Percentiles rank a stretch among this genome's conserved stretches.
Conservation (phyloP, 139 green algal genomes). For the Coccomyxa sp. region DNA sequence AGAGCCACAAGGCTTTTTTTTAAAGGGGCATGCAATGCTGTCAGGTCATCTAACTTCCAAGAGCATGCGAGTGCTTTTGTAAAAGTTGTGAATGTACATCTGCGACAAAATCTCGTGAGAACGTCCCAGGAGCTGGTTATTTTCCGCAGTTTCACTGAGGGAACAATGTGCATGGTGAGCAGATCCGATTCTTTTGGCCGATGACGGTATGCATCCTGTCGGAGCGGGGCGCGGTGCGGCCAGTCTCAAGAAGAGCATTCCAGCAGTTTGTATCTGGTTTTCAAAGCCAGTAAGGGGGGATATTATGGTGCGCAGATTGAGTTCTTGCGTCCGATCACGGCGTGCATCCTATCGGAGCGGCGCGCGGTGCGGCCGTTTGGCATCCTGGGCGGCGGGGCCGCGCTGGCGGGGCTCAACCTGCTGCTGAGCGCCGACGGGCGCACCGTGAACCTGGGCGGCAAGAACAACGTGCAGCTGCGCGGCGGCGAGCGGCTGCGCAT, state of each 20-base stretch:
- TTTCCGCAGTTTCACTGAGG: too few species aligned
- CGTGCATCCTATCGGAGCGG: slow-evolving; percentile 83
- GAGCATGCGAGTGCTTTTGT: too few species aligned
- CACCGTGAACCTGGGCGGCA: slow-evolving; percentile 70
- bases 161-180: neutral
- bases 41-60: too few species aligned
- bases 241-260: too few species aligned
- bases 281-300: too few species aligned
- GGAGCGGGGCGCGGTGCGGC: slow-evolving; percentile 68
- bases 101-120: too few species aligned
- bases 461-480: slow-evolving; percentile 62
- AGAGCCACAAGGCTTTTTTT: too few species aligned
- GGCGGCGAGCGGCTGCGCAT: slow-evolving; percentile 58
- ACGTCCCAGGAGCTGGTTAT: too few species aligned
- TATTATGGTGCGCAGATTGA: slow-evolving; percentile 57
- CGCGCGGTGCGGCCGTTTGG: slow-evolving; percentile 72
- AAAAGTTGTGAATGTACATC: too few species aligned
- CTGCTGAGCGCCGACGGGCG: slow-evolving; percentile 48
- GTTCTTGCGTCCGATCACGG: slow-evolving; percentile 79
- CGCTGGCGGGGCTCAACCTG: slow-evolving; percentile 70
- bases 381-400: slow-evolving; percentile 64
- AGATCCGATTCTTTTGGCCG: slow-evolving; percentile 83
- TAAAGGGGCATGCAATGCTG: too few species aligned
- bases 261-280: too few species aligned
- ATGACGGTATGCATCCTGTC: slow-evolving; percentile 83